Percentiles rank a stretch among this genome's conserved stretches.
phyloP scores from a whole-genome alignment of 257 asterid genomes.

The Solanum pimpinellifolium region DNA sequence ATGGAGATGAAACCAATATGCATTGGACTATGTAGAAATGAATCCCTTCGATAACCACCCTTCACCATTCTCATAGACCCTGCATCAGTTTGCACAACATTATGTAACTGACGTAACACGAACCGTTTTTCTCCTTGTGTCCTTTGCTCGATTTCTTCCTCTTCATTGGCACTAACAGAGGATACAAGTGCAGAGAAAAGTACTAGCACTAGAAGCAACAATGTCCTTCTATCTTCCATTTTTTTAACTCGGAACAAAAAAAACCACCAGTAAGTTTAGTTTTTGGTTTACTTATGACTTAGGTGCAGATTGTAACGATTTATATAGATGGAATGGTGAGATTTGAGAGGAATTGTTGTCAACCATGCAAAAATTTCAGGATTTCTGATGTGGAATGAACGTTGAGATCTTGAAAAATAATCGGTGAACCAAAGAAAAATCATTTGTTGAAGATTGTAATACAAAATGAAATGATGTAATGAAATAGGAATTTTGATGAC shows the following conservation, averaged over 20 bases:
- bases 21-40: conserved; percentile 18
- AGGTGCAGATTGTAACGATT: not conserved
- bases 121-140: conserved; percentile 23
- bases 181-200: conserved; percentile 9
- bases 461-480: conserved; percentile 1
- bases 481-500: not conserved
- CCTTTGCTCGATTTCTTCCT: not conserved
- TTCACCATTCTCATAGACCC: conserved; percentile 57
- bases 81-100: conserved; percentile 53
- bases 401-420: not conserved
- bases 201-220: conserved; percentile 11
- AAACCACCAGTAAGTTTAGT: not conserved
- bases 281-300: not conserved
- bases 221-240: conserved; percentile 5
- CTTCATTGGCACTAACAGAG: conserved; percentile 3
- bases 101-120: conserved; percentile 38
- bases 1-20: conserved; percentile 71
- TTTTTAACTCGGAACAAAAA: not conserved
- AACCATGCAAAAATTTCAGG: conserved; percentile 33
- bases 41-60: conserved; percentile 13
- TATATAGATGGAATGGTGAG: conserved; percentile 4
- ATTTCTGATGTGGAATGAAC: not conserved
- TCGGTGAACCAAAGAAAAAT: not conserved
- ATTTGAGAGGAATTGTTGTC: conserved; percentile 24
- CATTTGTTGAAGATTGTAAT: not conserved